A percentile compares a stretch with the other conserved stretches of the same genome.
These are phyloP conservation scores for Fusarium sp. DNA, from an alignment of 2,329 filamentous ascomycete genomes.

Conservation along the genomic window DNA sequence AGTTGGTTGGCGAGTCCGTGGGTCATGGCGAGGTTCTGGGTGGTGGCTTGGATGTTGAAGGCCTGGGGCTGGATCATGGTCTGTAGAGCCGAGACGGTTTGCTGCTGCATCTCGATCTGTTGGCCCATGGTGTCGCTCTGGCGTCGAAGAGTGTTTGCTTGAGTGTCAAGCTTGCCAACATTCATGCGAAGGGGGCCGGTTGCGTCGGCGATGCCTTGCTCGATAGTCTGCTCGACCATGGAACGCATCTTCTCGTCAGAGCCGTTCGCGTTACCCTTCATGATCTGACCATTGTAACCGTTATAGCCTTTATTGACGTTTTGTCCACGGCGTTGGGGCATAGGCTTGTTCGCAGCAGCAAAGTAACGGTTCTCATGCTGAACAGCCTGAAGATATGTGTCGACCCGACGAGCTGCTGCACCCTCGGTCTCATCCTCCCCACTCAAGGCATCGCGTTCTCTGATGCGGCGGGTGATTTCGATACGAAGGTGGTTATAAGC, in stretches of 20 bases:
- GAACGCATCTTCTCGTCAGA: slow-evolving; percentile 43
- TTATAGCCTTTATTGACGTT: not conserved
- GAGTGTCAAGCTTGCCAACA: slow-evolving; percentile 26
- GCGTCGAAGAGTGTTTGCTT: slow-evolving; percentile 29
- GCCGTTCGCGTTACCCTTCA: slow-evolving; percentile 11
- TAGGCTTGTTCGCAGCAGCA: slow-evolving; percentile 10
- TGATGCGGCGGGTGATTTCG: slow-evolving; percentile 50
- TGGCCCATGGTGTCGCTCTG: slow-evolving; percentile 44
- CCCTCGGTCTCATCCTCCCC: slow-evolving; percentile 29
- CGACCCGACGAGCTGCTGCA: slow-evolving; percentile 41
- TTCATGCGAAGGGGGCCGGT: slow-evolving; percentile 47
- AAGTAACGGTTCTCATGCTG: slow-evolving; percentile 40
- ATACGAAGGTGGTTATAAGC: slow-evolving; percentile 45
- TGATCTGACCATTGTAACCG: not conserved
- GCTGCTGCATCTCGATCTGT: slow-evolving; percentile 44
- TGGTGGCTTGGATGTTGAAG: slow-evolving; percentile 30
- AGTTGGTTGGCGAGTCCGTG: slow-evolving; percentile 39
- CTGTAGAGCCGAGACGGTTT: slow-evolving; percentile 31
- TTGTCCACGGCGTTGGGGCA: slow-evolving; percentile 2
- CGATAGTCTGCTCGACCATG: slow-evolving; percentile 48
- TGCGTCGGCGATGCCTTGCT: slow-evolving; percentile 49
- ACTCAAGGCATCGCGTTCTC: slow-evolving; percentile 49
- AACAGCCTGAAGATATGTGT: slow-evolving; percentile 43
- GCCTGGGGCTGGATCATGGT: slow-evolving; percentile 36
- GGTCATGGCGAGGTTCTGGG: slow-evolving; percentile 38